Percentiles rank a stretch among this genome's conserved stretches.
Evolutionary conservation across 257 asterid species (phyloP).

Genomic region (Paulownia fortunei): DNA sequence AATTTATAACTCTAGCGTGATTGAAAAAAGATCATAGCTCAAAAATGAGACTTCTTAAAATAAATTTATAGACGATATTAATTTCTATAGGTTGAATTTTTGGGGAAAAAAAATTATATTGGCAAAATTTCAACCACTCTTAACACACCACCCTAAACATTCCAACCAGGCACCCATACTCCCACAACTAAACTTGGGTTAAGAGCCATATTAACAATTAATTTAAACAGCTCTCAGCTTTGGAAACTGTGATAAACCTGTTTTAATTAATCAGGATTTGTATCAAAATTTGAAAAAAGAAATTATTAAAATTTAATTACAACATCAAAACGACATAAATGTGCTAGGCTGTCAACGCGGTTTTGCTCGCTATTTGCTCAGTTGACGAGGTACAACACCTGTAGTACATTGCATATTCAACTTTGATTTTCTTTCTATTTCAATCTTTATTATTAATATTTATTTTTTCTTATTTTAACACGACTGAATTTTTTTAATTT

Average conservation of each 20-base stretch:
- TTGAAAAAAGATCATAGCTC: too few species aligned
- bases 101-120: background rate
- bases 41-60: background rate
- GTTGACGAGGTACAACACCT: constrained; percentile 50
- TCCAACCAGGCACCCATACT: constrained; percentile 33
- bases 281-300: background rate
- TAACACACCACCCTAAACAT: constrained; percentile 31
- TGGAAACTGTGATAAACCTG: constrained; percentile 24
- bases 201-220: constrained; percentile 28
- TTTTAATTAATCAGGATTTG: constrained; percentile 24
- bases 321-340: constrained; percentile 46
- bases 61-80: background rate
- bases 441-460: background rate
- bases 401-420: constrained; percentile 9
- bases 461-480: background rate
- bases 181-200: constrained; percentile 38
- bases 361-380: constrained; percentile 53
- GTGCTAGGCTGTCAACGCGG: constrained; percentile 77
- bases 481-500: background rate
- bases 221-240: constrained; percentile 36
- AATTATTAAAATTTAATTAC: constrained; percentile 18
- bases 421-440: background rate
- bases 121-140: constrained; percentile 12
- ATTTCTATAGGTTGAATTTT: background rate
- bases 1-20: too few species aligned